phyloP scores from a whole-genome alignment of 2,329 filamentous ascomycete species.

The Onygenales sp. region DNA sequence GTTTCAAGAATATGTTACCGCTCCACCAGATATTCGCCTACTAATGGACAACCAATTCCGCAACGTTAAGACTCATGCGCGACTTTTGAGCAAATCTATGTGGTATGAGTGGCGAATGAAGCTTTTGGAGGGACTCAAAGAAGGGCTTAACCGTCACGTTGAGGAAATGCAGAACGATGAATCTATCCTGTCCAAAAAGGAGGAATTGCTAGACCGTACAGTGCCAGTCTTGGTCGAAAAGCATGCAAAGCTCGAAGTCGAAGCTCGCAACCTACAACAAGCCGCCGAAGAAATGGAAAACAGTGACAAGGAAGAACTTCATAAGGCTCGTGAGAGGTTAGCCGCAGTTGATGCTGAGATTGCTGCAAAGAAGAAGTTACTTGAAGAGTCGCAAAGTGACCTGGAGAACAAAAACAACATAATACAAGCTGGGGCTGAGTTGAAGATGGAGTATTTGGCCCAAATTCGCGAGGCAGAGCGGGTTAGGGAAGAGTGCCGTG shows the following conservation, averaged over 20 bases:
- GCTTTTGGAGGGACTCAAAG: slow-evolving; percentile 69
- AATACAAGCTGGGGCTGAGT: slow-evolving; percentile 53
- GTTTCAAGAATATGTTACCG: slow-evolving; percentile 84
- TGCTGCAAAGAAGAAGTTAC: slow-evolving; percentile 55
- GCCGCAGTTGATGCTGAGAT: slow-evolving; percentile 57
- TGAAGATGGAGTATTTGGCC: slow-evolving; percentile 59
- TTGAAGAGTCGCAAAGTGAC: slow-evolving; percentile 58
- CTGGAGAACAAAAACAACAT: slow-evolving; percentile 56
- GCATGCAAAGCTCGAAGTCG: slow-evolving; percentile 51
- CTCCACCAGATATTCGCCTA: slow-evolving; percentile 68
- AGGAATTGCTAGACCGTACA: slow-evolving; percentile 56
- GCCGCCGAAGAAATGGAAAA: slow-evolving; percentile 51
- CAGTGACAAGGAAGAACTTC: slow-evolving; percentile 71
- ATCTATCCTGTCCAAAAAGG: slow-evolving; percentile 54
- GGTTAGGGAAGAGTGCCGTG: slow-evolving; percentile 76
- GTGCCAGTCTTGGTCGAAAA: slow-evolving; percentile 57
- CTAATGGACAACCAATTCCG: slow-evolving; percentile 97
- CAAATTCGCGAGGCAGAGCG: slow-evolving; percentile 78
- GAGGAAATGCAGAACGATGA: slow-evolving; percentile 71
- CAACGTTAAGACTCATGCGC: slow-evolving; percentile 88
- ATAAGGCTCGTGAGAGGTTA: slow-evolving; percentile 61
- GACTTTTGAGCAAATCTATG: slow-evolving; percentile 84
- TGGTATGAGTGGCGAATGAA: slow-evolving; percentile 99
- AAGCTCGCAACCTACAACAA: slow-evolving; percentile 59
- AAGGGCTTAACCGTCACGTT: slow-evolving; percentile 65